Conservation (phyloP, 345 rosid genomes). For the Eucalyptus sp. region DNA sequence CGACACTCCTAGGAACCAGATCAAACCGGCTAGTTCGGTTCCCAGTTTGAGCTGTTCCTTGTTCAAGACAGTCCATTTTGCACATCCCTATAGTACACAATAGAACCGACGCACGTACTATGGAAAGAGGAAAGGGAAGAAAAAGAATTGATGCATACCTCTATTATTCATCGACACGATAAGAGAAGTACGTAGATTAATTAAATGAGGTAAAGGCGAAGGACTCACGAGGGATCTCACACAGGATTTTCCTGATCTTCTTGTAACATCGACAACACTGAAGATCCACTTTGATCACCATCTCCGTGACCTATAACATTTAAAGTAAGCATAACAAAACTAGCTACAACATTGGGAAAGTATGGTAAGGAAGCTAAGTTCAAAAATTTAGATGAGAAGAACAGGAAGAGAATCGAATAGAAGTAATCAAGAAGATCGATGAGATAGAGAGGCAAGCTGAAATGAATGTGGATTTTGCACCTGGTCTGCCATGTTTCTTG, state of each 20-base stretch:
- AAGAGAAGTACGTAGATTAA: neutral
- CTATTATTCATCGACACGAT: neutral
- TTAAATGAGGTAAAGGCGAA: neutral
- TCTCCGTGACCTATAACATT: neutral
- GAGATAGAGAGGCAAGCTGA: neutral
- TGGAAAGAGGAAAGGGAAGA: neutral
- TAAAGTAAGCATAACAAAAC: neutral
- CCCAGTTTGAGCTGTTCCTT: too few relatives aligned
- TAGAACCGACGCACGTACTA: rapidly evolving
- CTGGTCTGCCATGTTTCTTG: neutral
- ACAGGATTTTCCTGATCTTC: constrained; percentile 61
- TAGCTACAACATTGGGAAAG: neutral
- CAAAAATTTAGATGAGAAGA: neutral
- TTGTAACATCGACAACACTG: neutral
- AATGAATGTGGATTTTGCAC: neutral
- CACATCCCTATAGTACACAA: neutral
- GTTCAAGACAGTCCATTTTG: neutral
- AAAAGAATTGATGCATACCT: neutral
- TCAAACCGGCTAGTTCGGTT: neutral
- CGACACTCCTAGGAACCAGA: too few relatives aligned
- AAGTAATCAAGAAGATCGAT: neutral
- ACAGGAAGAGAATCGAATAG: neutral
- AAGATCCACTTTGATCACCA: neutral
- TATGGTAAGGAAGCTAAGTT: neutral
- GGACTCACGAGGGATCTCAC: constrained; percentile 57